Conservation (phyloP, 306 rosid genomes). For the Acacia melanoxylon region DNA sequence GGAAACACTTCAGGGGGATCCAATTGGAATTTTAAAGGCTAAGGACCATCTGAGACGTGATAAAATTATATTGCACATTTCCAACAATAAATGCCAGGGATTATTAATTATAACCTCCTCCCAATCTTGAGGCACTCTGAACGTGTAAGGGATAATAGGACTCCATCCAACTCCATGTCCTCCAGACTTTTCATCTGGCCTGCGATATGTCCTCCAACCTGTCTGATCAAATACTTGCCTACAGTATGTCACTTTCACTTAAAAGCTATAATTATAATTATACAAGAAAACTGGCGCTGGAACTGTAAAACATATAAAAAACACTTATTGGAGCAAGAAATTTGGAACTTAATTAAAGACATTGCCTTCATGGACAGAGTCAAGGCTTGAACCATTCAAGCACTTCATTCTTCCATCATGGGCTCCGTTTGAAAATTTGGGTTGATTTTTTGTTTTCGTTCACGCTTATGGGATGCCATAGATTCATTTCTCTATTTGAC, state of each 20-base stretch:
- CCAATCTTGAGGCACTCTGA: constrained; percentile 90
- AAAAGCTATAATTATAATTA: constrained; percentile 19
- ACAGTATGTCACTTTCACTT: constrained; percentile 32
- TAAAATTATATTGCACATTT: constrained; percentile 6
- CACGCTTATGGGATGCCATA: not conserved
- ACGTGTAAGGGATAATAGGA: constrained; percentile 89
- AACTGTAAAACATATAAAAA: constrained; percentile 5
- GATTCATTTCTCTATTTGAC: not conserved
- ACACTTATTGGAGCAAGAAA: constrained; percentile 16
- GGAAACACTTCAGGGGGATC: not conserved
- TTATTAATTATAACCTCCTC: constrained; percentile 65
- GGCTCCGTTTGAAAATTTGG: not conserved
- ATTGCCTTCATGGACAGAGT: not conserved
- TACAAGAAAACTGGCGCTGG: not conserved
- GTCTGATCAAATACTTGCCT: constrained; percentile 69
- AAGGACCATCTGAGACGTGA: constrained; percentile 15
- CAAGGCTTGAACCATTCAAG: not conserved
- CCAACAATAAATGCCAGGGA: constrained; percentile 11
- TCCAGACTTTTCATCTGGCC: constrained; percentile 98
- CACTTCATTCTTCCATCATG: not conserved
- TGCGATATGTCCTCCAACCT: constrained; percentile 99
- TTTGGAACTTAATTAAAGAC: not conserved
- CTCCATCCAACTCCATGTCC: constrained; percentile 99
- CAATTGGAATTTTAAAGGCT: not conserved
- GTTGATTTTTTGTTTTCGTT: not conserved